Conservation (phyloP, 2,329 filamentous ascomycete species). For the Coniosporium tulheliwenetii region DNA sequence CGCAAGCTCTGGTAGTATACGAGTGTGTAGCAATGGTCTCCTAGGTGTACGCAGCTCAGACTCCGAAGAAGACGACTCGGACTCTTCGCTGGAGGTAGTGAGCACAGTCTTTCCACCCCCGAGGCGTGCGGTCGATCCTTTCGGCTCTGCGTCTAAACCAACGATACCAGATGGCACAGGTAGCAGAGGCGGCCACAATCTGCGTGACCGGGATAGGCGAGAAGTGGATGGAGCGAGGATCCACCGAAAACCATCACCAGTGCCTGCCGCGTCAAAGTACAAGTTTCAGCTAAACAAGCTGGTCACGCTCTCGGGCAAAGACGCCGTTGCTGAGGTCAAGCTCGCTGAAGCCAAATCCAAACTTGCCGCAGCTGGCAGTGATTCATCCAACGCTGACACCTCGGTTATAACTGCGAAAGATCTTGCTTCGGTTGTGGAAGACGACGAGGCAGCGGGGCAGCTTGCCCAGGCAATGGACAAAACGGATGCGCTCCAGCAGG, state of each 20-base stretch:
- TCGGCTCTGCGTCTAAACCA: too few species aligned
- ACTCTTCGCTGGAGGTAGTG: conserved; percentile 13
- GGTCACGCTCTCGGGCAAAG: conserved; percentile 40
- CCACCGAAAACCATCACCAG: too few species aligned
- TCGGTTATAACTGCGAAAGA: background rate
- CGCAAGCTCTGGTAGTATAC: too few species aligned
- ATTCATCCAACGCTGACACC: conserved; percentile 6
- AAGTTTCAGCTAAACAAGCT: conserved; percentile 50
- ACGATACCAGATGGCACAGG: too few species aligned
- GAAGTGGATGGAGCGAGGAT: too few species aligned
- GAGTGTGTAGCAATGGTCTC: conserved; percentile 14
- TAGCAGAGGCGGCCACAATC: too few species aligned
- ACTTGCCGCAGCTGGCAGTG: conserved; percentile 4
- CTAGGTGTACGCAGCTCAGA: conserved; percentile 50
- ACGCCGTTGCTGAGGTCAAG: conserved; percentile 43
- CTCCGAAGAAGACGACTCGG: conserved; percentile 49
- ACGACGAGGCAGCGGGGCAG: conserved; percentile 27
- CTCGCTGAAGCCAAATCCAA: conserved; percentile 22
- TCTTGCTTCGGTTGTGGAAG: conserved; percentile 19
- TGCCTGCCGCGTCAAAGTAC: conserved; percentile 28
- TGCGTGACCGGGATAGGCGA: too few species aligned
- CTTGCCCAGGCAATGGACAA: conserved; percentile 41
- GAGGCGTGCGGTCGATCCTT: too few species aligned
- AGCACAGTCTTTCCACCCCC: too few species aligned
- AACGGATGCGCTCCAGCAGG: conserved; percentile 40